Conservation (phyloP, 2,329 filamentous ascomycete genomes). For the Colletotrichum plurivorum region DNA sequence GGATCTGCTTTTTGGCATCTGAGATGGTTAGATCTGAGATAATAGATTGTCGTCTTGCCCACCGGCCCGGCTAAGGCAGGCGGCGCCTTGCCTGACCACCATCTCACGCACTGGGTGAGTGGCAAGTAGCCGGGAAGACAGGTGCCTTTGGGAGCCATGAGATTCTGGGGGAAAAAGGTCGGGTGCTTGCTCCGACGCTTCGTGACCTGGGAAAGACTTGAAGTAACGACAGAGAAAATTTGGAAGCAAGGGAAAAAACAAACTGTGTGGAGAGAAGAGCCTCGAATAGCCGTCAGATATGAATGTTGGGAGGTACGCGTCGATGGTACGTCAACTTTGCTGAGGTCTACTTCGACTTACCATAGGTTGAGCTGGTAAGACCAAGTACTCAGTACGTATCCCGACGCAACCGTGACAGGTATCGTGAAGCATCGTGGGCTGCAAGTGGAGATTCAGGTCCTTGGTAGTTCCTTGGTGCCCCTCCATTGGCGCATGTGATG, state of each 20-base stretch:
- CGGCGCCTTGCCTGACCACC: conserved; percentile 2
- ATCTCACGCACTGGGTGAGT: neutral
- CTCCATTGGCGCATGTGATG: conserved; percentile 41
- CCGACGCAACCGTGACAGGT: neutral
- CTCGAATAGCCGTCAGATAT: conserved; percentile 38
- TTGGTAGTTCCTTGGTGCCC: conserved; percentile 39
- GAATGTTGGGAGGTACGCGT: conserved; percentile 10
- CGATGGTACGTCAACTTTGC: neutral
- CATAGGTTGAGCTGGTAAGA: neutral
- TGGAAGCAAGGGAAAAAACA: conserved; percentile 7
- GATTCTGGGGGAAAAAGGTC: conserved; percentile 8
- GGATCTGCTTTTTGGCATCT: conserved; percentile 24
- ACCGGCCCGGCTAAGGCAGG: conserved; percentile 30
- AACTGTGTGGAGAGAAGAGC: conserved; percentile 37
- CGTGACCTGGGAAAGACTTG: conserved; percentile 8
- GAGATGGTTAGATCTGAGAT: conserved; percentile 7
- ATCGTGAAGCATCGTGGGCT: conserved; percentile 27
- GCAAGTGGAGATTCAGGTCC: conserved; percentile 28
- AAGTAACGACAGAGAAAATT: neutral
- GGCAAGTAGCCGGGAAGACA: too few species aligned
- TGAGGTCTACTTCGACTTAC: neutral
- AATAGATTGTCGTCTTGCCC: conserved; percentile 3
- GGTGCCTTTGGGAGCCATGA: too few species aligned
- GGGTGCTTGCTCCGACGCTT: conserved; percentile 28
- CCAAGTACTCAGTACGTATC: conserved; percentile 21